Evolutionary conservation across 2,329 filamentous ascomycete genomes (phyloP), one percentile per base, ranked within the genome.

Genomic region (Phaeophleospora eucalypticola): DNA sequence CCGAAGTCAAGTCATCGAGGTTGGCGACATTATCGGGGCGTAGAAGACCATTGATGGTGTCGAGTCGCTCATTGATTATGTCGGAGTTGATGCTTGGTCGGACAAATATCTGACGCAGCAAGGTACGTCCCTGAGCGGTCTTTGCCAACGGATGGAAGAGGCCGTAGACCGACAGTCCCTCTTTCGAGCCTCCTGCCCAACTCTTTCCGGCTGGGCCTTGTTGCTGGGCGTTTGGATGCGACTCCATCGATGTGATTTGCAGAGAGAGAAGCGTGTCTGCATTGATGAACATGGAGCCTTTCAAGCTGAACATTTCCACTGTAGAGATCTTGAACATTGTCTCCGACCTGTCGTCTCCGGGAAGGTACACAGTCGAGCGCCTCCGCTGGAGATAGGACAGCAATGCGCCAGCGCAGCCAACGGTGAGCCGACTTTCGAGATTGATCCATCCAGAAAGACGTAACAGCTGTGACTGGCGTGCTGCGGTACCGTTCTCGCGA

Each of bases 371-470:
- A 2, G 79, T 75, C 33, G 82, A 78, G 61, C 77, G 77, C 57
- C 82, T 78, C 43, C 87, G 81, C 58, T 88, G 81, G 18, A 96
- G 67, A 54, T 94, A 87, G 4, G 79, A 78, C n/a, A 97, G 69
- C 2, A 97, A 71, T 19, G 90, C 90, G n/a, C 90, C 89, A 19
- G 85, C 86, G 67, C 93, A 97, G 2, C 88, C 87, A 39, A 87
- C 84, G 2, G 89, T 87, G 10, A 86, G 64, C 4, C 68, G 72
- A 58, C 86, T 91, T 2, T 91, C 84, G 44, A 93, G 70, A 59
- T 94, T 83, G 50, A 95, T 77, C 50, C 73, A 79, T 1, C 85
- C 79, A 2, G 84, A 81, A 7, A 94, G 75, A 36, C 81, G 80
- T 57, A 94, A 75, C 6, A 87, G 63, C 48, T 77, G 81, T 21